Evolutionary conservation across 164 flowering plant genomes (phyloP).

Genomic region (Dillenia suffruticosa): DNA sequence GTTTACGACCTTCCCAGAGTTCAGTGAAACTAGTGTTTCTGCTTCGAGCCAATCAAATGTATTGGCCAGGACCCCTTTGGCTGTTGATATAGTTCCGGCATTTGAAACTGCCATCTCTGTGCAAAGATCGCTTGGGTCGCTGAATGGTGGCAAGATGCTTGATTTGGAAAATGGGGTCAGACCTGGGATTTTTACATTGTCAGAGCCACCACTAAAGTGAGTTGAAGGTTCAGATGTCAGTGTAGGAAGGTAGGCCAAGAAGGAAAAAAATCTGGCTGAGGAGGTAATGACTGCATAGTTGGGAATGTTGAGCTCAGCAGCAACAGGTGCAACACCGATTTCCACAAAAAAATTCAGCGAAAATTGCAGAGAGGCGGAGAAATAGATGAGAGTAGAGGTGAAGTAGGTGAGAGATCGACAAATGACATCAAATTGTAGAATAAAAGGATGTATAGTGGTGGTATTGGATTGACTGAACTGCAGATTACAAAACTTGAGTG

Average conservation of each 20-base stretch:
- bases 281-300: slow-evolving; percentile 32
- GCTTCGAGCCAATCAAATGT: slow-evolving; percentile 32
- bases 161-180: slow-evolving; percentile 26
- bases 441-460: too few species aligned
- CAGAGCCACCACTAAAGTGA: neutral
- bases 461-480: slow-evolving; percentile 5
- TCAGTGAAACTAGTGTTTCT: slow-evolving; percentile 29
- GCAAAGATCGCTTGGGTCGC: slow-evolving; percentile 15
- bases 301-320: slow-evolving; percentile 18
- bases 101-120: slow-evolving; percentile 13
- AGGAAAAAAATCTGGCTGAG: slow-evolving; percentile 35
- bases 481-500: slow-evolving; percentile 15
- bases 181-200: slow-evolving; percentile 22
- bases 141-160: slow-evolving; percentile 25
- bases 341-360: too few species aligned
- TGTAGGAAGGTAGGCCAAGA: slow-evolving; percentile 16
- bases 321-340: slow-evolving; percentile 6
- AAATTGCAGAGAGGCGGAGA: too few species aligned
- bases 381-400: neutral
- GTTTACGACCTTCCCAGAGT: slow-evolving; percentile 17
- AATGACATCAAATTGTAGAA: too few species aligned
- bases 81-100: slow-evolving; percentile 13
- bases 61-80: slow-evolving; percentile 38
- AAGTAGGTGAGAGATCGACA: slow-evolving; percentile 13
- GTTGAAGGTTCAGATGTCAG: neutral